phyloP scores from a whole-genome alignment of 225 moss, liverwort and hornwort genomes.

The Marchantia polymorpha region DNA sequence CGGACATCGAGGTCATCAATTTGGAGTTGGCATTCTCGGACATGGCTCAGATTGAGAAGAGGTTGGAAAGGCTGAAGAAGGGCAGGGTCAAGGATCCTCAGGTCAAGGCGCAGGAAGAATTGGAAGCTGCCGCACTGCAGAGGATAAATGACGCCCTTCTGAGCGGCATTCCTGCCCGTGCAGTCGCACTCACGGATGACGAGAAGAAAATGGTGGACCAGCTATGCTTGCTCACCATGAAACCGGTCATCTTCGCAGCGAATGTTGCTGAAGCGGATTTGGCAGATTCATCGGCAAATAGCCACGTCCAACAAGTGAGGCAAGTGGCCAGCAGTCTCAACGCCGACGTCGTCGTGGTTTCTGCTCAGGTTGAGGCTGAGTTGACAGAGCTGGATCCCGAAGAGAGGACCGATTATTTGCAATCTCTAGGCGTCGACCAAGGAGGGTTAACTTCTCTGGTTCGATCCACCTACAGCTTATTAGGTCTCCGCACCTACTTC shows the following conservation, averaged over 20 bases:
- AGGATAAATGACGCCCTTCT: constrained; percentile 85
- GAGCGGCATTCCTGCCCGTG: constrained; percentile 71
- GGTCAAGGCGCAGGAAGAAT: constrained; percentile 86
- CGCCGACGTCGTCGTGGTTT: constrained; percentile 89
- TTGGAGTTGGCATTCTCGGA: constrained; percentile 94
- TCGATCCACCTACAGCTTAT: constrained; percentile 76
- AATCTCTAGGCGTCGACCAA: constrained; percentile 83
- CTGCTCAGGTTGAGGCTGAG: constrained; percentile 99
- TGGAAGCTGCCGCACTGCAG: constrained; percentile 63
- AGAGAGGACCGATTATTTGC: constrained; percentile 85
- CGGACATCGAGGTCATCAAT: constrained; percentile 95
- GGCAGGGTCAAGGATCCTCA: constrained; percentile 91
- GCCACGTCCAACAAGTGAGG: constrained; percentile 68
- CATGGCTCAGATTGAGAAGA: constrained; percentile 96
- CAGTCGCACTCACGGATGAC: constrained; percentile 74
- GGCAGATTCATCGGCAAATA: constrained; percentile 71
- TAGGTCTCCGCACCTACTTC: constrained; percentile 94
- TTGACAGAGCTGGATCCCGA: constrained; percentile 85
- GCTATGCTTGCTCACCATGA: constrained; percentile 96
- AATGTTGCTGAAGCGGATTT: constrained; percentile 90
- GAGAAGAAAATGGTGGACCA: constrained; percentile 74
- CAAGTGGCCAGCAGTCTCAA: constrained; percentile 61
- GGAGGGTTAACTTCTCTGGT: constrained; percentile 89
- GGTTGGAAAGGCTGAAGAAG: constrained; percentile 88
- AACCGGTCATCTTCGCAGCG: constrained; percentile 91